Conservation (phyloP, 129 eudicot species). For the Flaveria sonorensis region DNA sequence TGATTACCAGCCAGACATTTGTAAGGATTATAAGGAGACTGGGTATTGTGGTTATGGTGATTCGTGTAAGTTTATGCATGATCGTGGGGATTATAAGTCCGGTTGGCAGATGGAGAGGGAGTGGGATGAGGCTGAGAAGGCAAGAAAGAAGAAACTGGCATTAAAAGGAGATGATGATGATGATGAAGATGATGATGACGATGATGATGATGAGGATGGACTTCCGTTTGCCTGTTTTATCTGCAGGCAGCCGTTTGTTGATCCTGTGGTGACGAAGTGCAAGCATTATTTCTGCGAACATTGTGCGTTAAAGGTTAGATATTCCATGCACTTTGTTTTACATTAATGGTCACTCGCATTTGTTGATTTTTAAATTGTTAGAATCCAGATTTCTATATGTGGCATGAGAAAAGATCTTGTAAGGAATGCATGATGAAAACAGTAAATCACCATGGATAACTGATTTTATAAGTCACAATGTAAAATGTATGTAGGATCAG, state of each 20-base stretch:
- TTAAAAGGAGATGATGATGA: slow-evolving; percentile 51
- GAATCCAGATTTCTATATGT: background rate
- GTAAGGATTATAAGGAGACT: slow-evolving; percentile 92
- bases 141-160: slow-evolving; percentile 73
- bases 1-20: slow-evolving; percentile 97
- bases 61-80: slow-evolving; percentile 98
- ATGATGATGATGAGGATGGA: slow-evolving; percentile 76
- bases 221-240: slow-evolving; percentile 95
- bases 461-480: slow-evolving; percentile 1
- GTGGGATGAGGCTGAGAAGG: slow-evolving; percentile 93
- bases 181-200: slow-evolving; percentile 54
- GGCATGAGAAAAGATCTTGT: background rate
- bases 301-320: slow-evolving; percentile 86
- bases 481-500: background rate
- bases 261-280: slow-evolving; percentile 88
- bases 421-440: background rate
- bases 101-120: slow-evolving; percentile 97
- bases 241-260: slow-evolving; percentile 87
- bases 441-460: slow-evolving; percentile 3
- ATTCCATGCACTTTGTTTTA: background rate
- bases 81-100: slow-evolving; percentile 95
- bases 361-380: background rate
- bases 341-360: background rate
- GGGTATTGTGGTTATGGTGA: slow-evolving; percentile 98
- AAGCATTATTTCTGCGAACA: slow-evolving; percentile 98